These are phyloP conservation scores for Ormosia semicastrata DNA, from an alignment of 306 rosid species.

Conservation along the genomic window DNA sequence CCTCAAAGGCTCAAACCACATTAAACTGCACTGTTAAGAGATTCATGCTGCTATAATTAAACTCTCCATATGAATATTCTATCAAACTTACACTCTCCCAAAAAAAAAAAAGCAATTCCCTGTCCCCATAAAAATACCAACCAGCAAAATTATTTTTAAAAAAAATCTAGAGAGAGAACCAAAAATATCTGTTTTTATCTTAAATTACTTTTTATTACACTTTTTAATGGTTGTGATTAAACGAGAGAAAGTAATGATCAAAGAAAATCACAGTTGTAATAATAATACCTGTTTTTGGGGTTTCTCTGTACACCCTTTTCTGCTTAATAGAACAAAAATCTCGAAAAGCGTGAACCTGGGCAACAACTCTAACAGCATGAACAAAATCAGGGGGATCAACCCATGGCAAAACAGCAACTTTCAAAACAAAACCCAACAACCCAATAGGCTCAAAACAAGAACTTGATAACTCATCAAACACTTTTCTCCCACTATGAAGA, in stretches of 20 bases:
- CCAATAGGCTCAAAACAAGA: not conserved
- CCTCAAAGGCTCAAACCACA: not conserved
- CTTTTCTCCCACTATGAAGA: too few relatives aligned
- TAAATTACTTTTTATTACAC: too few relatives aligned
- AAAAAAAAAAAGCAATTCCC: too few relatives aligned
- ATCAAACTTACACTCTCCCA: too few relatives aligned
- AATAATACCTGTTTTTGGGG: not conserved
- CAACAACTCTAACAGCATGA: conserved; percentile 26
- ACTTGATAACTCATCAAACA: too few relatives aligned
- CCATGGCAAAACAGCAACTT: conserved; percentile 35
- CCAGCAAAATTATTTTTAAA: too few relatives aligned
- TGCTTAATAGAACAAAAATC: conserved; percentile 4
- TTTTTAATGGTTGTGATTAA: too few relatives aligned
- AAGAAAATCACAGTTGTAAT: too few relatives aligned
- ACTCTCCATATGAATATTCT: not conserved
- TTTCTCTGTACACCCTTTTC: conserved; percentile 15
- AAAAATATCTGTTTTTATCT: too few relatives aligned
- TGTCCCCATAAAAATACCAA: too few relatives aligned
- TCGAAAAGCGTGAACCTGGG: conserved; percentile 43
- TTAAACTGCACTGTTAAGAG: not conserved
- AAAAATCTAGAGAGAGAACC: too few relatives aligned
- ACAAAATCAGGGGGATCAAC: conserved; percentile 25
- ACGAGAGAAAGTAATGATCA: too few relatives aligned
- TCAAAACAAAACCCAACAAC: conserved; percentile 33
- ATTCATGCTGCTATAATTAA: not conserved